Percentiles rank a stretch among this genome's conserved stretches.
phyloP scores from a whole-genome alignment of 192 early-diverging fungal species.

The Phycomyces blakesleeanus region DNA sequence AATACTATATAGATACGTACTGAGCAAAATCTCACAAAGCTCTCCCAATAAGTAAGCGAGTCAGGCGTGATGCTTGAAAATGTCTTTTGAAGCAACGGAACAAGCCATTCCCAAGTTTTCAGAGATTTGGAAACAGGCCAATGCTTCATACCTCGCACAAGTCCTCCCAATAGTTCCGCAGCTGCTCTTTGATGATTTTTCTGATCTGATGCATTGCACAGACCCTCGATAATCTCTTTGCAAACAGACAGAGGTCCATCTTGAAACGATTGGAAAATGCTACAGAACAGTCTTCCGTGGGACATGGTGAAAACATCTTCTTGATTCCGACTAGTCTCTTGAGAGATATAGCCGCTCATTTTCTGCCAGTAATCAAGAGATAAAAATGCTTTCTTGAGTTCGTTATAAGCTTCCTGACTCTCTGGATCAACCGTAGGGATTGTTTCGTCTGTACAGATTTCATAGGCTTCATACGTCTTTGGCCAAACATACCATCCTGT shows the following conservation, averaged over 20 bases:
- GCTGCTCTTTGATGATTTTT: slow-evolving; percentile 80
- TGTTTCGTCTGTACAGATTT: slow-evolving; percentile 22
- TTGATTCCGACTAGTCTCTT: slow-evolving; percentile 60
- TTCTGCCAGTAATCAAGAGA: slow-evolving; percentile 65
- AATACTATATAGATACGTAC: slow-evolving; percentile 21
- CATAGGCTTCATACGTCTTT: slow-evolving; percentile 51
- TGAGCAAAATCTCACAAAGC: slow-evolving; percentile 56
- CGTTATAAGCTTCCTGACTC: slow-evolving; percentile 53
- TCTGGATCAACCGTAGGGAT: slow-evolving; percentile 55
- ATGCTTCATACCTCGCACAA: slow-evolving; percentile 86
- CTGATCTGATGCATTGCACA: slow-evolving; percentile 55
- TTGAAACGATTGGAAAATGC: slow-evolving; percentile 63
- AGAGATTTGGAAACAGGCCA: slow-evolving; percentile 53
- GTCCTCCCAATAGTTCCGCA: slow-evolving; percentile 72
- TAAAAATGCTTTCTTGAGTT: slow-evolving; percentile 50
- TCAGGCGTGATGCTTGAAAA: slow-evolving; percentile 70
- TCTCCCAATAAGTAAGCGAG: slow-evolving; percentile 73
- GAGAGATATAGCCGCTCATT: slow-evolving; percentile 58
- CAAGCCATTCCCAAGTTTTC: slow-evolving; percentile 70
- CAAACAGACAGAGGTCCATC: slow-evolving; percentile 50
- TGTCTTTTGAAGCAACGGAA: slow-evolving; percentile 56
- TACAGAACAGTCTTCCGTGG: slow-evolving; percentile 61
- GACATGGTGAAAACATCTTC: slow-evolving; percentile 63
- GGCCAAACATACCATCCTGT: slow-evolving; percentile 87
- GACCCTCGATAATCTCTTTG: slow-evolving; percentile 49